Evolutionary conservation across 345 rosid species (phyloP), one percentile per base, ranked within the genome.

Genomic region (Angophora floribunda): DNA sequence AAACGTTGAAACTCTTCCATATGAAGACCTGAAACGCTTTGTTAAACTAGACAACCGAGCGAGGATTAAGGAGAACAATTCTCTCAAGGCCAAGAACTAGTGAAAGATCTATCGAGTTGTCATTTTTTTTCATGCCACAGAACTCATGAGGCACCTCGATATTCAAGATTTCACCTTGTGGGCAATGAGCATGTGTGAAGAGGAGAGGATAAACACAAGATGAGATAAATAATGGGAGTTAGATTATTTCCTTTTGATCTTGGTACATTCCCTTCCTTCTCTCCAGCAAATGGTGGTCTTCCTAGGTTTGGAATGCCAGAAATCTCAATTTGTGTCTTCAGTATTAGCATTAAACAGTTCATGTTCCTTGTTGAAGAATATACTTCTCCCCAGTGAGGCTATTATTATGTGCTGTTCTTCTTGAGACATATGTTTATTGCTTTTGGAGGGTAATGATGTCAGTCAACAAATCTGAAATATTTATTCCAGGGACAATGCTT

Each of bases 1-100:
- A 89, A 90, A 92, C 86, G 89, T 91, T 5, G 96, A 95, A 90
- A 94, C 95, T 32, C 98, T 98, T 78, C 95, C 99, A 4, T 97
- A 91, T 9, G 96, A 94, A 88, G 95, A 96, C 85, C 95, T 98
- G 86, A 96, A 92, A 90, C 95, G 97, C 89, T 97, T 97, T 92
- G 95, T 95, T 89, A 98, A 95, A 94, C 94, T 98, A 85, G 98
- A 98, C 88, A 95, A 93, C 80, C 94, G 99, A 51, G 94, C 96
- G 32, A 94, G 94, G 86, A 98, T 97, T 86, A 97, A 94, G 93
- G 99, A 96, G 85, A 97, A 94, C 93, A 97, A 98, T 92, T 92
- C 97, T 32, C 13, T 91, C 87, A 97, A 93, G 93, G 99, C 99
- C 93, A 98, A 97, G 94, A 95, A 94, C 90, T 87, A 85, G 87